Conservation (phyloP, 306 rosid genomes). For the Sicyos edulis region DNA sequence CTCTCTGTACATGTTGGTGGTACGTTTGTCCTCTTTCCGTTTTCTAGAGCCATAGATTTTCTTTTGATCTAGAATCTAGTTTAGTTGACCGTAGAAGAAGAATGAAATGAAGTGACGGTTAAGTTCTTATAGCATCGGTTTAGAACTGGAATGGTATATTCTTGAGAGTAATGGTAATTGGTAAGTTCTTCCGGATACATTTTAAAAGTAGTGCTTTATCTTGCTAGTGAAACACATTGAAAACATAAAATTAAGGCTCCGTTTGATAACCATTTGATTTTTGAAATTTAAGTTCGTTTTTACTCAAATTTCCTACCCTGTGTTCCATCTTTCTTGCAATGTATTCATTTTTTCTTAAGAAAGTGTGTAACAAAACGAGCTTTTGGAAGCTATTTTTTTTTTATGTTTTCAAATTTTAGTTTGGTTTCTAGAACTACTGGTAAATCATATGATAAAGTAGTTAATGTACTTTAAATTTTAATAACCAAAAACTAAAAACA, state of each 20-base stretch:
- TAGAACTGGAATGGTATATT: constrained; percentile 5
- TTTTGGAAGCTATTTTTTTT: too few relatives aligned
- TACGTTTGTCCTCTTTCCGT: constrained; percentile 30
- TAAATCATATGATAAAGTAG: too few relatives aligned
- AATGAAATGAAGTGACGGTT: background rate
- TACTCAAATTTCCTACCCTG: too few relatives aligned
- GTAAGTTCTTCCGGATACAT: background rate
- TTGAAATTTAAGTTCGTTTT: too few relatives aligned
- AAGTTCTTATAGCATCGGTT: background rate
- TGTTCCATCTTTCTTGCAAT: too few relatives aligned
- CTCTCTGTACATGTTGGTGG: constrained; percentile 70
- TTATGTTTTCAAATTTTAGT: too few relatives aligned
- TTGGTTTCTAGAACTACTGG: too few relatives aligned
- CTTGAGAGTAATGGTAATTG: background rate
- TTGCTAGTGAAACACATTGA: background rate
- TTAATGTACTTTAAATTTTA: too few relatives aligned
- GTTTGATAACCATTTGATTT: too few relatives aligned
- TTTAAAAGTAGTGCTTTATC: background rate
- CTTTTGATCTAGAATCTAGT: constrained; percentile 5
- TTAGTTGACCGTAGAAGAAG: background rate
- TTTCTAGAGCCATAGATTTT: background rate
- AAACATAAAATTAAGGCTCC: background rate
- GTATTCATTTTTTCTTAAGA: too few relatives aligned
- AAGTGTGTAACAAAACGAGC: too few relatives aligned
- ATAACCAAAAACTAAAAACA: too few relatives aligned